These are phyloP conservation scores for Teratosphaeria epicoccoides DNA, from an alignment of 2,329 filamentous ascomycete genomes.

Conservation along the genomic window DNA sequence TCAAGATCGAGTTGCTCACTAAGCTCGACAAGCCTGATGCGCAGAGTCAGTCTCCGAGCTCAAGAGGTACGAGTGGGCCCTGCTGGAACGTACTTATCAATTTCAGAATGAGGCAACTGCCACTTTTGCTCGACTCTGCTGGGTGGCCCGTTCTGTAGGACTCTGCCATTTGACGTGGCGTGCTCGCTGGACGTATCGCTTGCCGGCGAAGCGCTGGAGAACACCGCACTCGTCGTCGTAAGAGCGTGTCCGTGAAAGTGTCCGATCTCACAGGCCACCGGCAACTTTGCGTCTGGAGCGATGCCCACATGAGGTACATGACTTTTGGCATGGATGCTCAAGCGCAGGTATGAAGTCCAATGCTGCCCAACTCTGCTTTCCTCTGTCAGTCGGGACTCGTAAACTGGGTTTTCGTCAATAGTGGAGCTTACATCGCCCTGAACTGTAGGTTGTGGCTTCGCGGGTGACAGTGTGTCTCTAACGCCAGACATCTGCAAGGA, in stretches of 20 bases:
- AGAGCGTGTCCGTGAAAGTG: constrained; percentile 12
- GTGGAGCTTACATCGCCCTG: neutral
- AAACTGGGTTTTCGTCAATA: neutral
- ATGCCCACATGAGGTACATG: constrained; percentile 12
- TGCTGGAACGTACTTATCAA: constrained; percentile 16
- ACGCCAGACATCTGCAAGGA: neutral
- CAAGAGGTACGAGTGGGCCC: no score
- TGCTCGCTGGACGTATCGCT: neutral
- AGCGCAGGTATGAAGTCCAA: constrained; percentile 19
- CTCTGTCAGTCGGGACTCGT: neutral
- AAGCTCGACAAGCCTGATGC: constrained; percentile 11
- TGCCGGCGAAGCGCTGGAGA: constrained; percentile 7
- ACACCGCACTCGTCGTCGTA: constrained; percentile 11
- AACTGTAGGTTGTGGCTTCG: neutral
- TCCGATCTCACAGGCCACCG: constrained; percentile 1
- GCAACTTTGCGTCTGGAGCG: constrained; percentile 6
- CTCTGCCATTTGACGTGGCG: neutral
- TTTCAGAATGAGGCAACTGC: constrained; percentile 17
- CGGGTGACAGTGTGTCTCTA: neutral
- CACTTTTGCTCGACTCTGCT: constrained; percentile 5
- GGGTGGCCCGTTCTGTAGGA: neutral
- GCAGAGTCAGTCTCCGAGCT: neutral
- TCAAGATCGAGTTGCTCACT: constrained; percentile 12
- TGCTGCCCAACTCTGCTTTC: constrained; percentile 10
- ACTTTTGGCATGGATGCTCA: constrained; percentile 14